Evolutionary conservation across 2,329 filamentous ascomycete genomes (phyloP).

Genomic region (Dactylellina leptospora): DNA sequence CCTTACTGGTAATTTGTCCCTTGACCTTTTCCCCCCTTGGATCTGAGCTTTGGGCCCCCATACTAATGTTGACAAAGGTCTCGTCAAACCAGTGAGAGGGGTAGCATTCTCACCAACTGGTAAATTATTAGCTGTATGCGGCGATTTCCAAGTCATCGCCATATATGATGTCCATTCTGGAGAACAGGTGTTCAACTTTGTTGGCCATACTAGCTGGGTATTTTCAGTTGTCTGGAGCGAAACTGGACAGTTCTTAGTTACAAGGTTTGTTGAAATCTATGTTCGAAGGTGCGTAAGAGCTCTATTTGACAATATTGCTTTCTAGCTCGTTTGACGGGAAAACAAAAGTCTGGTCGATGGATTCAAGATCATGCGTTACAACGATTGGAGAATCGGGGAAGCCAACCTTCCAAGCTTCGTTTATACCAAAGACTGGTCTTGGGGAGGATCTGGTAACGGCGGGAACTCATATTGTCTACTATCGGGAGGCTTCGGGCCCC

Average conservation of each 20-base stretch:
- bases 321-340: conserved; percentile 83
- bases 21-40: not conserved
- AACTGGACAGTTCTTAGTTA: conserved; percentile 89
- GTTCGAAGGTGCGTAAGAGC: not conserved
- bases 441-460: conserved; percentile 43
- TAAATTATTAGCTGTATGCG: conserved; percentile 85
- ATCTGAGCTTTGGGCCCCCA: no score
- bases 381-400: conserved; percentile 92
- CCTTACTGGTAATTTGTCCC: conserved; percentile 70
- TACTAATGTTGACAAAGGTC: conserved; percentile 65
- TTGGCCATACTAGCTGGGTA: conserved; percentile 84
- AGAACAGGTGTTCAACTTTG: conserved; percentile 87
- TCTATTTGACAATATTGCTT: not conserved
- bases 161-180: conserved; percentile 92
- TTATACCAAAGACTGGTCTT: conserved; percentile 14
- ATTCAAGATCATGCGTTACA: conserved; percentile 82
- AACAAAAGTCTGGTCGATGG: conserved; percentile 93
- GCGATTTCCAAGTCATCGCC: conserved; percentile 86
- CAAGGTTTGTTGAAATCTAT: conserved; percentile 66
- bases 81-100: conserved; percentile 84
- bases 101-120: conserved; percentile 88
- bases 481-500: conserved; percentile 46
- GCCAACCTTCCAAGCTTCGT: conserved; percentile 17
- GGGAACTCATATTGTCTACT: conserved; percentile 35
- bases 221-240: conserved; percentile 91